A percentile compares a stretch with the other conserved stretches of the same genome.
Conservation (phyloP, 371 early-diverging fungal genomes). For the Lichtheimia ornata region DNA sequence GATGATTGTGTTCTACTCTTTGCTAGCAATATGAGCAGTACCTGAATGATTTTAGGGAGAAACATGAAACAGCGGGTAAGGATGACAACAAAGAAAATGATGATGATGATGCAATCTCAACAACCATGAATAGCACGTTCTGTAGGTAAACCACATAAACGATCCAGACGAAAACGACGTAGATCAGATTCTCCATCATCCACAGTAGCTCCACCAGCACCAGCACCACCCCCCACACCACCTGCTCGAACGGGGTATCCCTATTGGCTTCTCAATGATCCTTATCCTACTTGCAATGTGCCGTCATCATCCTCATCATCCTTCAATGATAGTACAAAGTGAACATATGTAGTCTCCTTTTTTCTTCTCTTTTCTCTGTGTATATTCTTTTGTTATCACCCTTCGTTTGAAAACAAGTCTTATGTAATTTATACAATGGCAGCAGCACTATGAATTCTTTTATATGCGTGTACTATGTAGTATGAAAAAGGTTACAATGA, state of each 20-base stretch:
- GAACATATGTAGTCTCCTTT: too few species aligned
- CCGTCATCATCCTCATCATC: too few species aligned
- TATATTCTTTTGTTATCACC: conserved; percentile 4
- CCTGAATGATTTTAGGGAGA: conserved; percentile 39
- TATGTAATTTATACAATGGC: background rate
- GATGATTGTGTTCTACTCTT: too few species aligned
- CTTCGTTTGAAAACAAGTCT: background rate
- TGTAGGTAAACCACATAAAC: conserved; percentile 9
- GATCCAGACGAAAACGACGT: conserved; percentile 1
- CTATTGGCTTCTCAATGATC: conserved; percentile 11
- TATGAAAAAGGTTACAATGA: too few species aligned
- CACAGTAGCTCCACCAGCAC: background rate
- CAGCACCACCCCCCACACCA: background rate
- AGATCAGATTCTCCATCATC: background rate
- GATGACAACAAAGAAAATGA: background rate
- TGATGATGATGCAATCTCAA: background rate
- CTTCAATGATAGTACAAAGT: too few species aligned
- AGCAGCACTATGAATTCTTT: background rate
- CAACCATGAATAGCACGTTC: background rate
- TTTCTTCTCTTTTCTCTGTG: background rate
- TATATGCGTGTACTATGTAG: background rate
- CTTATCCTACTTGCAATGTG: too few species aligned
- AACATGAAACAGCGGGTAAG: conserved; percentile 49
- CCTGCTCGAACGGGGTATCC: conserved; percentile 8
- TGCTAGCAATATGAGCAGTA: conserved; percentile 49